Conservation (phyloP, 208 protist species). For the Angomonas ambiguus region DNA sequence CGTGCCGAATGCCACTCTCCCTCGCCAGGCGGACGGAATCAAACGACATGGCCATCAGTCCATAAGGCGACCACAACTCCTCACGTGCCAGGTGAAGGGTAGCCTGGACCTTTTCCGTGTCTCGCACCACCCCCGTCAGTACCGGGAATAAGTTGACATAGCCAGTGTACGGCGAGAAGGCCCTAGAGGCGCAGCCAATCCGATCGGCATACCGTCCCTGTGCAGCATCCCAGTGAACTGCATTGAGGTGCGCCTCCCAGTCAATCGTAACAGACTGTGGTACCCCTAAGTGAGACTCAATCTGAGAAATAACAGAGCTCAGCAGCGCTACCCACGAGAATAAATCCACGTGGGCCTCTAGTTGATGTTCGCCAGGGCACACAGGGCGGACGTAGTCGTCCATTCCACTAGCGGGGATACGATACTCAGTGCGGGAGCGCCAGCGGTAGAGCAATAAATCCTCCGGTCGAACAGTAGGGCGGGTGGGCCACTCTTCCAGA, state of each 20-base stretch:
- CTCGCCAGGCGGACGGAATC: conserved; percentile 50
- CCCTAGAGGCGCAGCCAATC: conserved; percentile 37
- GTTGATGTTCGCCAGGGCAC: conserved; percentile 40
- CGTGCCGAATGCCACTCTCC: conserved; percentile 39
- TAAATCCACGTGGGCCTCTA: conserved; percentile 77
- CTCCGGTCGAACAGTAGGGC: conserved; percentile 22
- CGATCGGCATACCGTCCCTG: conserved; percentile 63
- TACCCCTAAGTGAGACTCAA: conserved; percentile 50
- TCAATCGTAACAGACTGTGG: conserved; percentile 45
- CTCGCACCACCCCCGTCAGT: conserved; percentile 39
- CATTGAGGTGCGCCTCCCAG: conserved; percentile 71
- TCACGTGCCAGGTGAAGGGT: conserved; percentile 43
- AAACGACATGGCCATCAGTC: conserved; percentile 73
- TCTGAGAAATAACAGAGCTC: conserved; percentile 46
- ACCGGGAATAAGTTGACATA: conserved; percentile 78
- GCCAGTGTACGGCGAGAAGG: conserved; percentile 67
- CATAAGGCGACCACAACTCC: conserved; percentile 50
- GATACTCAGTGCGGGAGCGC: conserved; percentile 52
- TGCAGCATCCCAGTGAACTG: conserved; percentile 66
- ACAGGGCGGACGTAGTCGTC: conserved; percentile 70
- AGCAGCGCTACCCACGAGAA: conserved; percentile 80
- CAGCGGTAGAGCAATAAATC: conserved; percentile 73
- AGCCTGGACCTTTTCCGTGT: conserved; percentile 28
- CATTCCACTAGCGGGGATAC: conserved; percentile 71
- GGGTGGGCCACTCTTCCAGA: conserved; percentile 49